phyloP scores from a whole-genome alignment of 2,329 filamentous ascomycete genomes.

The Alternaria sp. region DNA sequence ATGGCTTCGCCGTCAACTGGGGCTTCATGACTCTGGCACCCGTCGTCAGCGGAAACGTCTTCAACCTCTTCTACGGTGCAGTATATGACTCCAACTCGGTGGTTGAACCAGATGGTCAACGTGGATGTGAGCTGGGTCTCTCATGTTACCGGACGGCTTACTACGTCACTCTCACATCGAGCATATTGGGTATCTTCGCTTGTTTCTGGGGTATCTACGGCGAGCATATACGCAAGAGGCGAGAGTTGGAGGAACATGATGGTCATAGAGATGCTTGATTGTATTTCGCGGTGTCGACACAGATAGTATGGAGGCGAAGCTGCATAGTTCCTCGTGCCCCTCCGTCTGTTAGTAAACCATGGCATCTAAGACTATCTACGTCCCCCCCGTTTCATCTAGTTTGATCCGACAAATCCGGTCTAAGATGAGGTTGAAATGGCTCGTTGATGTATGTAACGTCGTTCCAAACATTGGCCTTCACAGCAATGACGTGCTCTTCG shows the following conservation, averaged over 20 bases:
- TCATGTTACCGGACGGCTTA: slow-evolving; percentile 85
- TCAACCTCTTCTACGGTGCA: slow-evolving; percentile 87
- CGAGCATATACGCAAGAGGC: slow-evolving; percentile 53
- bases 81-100: slow-evolving; percentile 84
- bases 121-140: slow-evolving; percentile 77
- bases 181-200: slow-evolving; percentile 70
- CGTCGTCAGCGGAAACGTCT: slow-evolving; percentile 85
- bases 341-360: too few relatives aligned
- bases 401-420: too few relatives aligned
- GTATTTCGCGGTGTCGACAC: background rate
- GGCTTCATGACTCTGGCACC: slow-evolving; percentile 91
- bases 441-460: too few relatives aligned
- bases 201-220: slow-evolving; percentile 74
- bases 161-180: slow-evolving; percentile 75
- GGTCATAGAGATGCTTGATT: slow-evolving; percentile 38
- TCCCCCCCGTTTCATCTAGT: too few relatives aligned
- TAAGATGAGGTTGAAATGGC: too few relatives aligned
- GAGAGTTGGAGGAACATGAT: slow-evolving; percentile 41
- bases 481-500: background rate
- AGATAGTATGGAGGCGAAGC: background rate
- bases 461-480: background rate
- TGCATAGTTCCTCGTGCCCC: too few relatives aligned
- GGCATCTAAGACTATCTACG: too few relatives aligned
- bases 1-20: slow-evolving; percentile 93
- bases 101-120: slow-evolving; percentile 70